These are phyloP conservation scores for Rhodotorula sp. DNA, from an alignment of 1,284 basidiomycete genomes.

Conservation along the genomic window DNA sequence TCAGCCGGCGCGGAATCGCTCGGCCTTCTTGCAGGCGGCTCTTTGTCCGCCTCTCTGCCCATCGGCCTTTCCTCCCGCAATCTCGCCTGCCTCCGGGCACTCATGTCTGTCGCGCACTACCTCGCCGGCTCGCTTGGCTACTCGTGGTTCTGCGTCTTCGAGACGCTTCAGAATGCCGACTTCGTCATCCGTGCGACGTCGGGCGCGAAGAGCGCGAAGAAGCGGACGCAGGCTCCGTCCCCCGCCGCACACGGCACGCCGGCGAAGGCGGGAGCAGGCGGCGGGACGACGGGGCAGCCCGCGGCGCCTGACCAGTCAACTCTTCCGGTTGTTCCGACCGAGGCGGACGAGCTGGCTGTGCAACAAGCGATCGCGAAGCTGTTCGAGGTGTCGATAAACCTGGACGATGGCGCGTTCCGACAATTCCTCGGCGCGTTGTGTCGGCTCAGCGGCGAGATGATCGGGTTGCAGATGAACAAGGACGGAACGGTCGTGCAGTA, in stretches of 20 bases:
- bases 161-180: constrained; percentile 87
- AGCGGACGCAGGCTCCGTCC: neutral
- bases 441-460: constrained; percentile 81
- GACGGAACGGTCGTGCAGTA: constrained; percentile 12
- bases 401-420: constrained; percentile 78
- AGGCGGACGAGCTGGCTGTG: constrained; percentile 72
- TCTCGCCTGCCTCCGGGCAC: constrained; percentile 80
- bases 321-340: constrained; percentile 54
- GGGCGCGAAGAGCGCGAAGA: constrained; percentile 13
- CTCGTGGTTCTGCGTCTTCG: constrained; percentile 88
- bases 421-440: constrained; percentile 80
- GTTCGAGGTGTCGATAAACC: constrained; percentile 71
- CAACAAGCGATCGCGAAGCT: constrained; percentile 70
- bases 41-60: constrained; percentile 1
- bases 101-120: constrained; percentile 74
- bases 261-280: neutral
- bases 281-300: constrained; percentile 18
- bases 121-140: constrained; percentile 78
- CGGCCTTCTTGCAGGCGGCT: constrained; percentile 50
- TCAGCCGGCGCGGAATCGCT: constrained; percentile 68
- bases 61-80: constrained; percentile 77
- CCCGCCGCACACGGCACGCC: constrained; percentile 3
- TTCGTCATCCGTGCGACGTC: constrained; percentile 63
- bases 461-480: constrained; percentile 65
- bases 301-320: neutral